A percentile compares a stretch with the other conserved stretches of the same genome.
Evolutionary conservation across 164 flowering plant species (phyloP).

Genomic region (Amborella trichopoda): DNA sequence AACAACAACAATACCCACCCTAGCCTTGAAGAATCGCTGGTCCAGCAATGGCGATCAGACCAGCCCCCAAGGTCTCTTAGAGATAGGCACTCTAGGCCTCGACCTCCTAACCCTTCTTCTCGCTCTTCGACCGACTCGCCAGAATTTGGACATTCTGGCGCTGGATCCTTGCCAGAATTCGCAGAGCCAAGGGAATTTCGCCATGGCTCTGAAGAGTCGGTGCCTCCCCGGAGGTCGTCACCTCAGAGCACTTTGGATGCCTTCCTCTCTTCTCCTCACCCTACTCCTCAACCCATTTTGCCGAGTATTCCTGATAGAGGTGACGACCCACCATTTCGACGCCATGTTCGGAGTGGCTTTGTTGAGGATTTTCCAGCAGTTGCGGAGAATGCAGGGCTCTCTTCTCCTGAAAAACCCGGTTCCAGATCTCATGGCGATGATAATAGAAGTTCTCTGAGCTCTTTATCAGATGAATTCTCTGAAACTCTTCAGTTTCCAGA

Average conservation of each 20-base stretch:
- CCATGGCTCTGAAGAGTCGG: neutral
- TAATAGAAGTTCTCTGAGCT: constrained; percentile 29
- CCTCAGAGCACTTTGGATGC: neutral
- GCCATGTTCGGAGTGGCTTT: neutral
- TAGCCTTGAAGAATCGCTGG: neutral
- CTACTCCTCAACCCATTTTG: neutral
- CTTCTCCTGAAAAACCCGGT: neutral
- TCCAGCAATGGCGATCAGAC: neutral
- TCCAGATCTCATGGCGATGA: constrained; percentile 14
- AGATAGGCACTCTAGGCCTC: neutral
- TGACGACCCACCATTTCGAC: neutral
- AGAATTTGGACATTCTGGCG: neutral
- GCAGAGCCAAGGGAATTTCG: neutral
- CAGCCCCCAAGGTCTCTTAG: neutral
- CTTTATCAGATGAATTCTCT: too few species aligned
- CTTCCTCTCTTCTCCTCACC: neutral
- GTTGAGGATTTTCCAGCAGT: neutral
- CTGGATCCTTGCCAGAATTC: neutral
- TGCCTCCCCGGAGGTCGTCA: too few species aligned
- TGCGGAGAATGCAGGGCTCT: neutral
- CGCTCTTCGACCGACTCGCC: neutral
- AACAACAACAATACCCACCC: neutral
- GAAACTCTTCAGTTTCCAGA: too few species aligned
- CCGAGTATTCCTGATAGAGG: neutral
- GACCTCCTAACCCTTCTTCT: neutral